Conservation (phyloP, 768 basidiomycete species). For the Pleurotus cornucopiae region DNA sequence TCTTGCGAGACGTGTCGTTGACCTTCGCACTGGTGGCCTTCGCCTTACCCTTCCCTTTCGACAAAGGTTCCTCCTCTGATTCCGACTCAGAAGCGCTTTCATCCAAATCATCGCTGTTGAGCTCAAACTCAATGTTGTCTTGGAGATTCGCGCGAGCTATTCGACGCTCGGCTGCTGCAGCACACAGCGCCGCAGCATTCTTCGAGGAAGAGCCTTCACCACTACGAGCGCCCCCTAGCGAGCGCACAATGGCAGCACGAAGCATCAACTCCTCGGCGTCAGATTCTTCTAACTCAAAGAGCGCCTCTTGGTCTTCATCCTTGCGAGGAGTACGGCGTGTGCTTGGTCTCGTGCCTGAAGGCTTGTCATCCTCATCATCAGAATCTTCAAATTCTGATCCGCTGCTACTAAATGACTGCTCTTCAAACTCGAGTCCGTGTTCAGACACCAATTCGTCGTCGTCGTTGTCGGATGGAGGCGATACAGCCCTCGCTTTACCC, state of each 20-base stretch:
- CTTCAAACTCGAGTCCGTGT: slow-evolving; percentile 35
- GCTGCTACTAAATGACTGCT: slow-evolving; percentile 38
- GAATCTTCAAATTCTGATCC: slow-evolving; percentile 59
- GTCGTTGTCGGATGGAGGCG: slow-evolving; percentile 26
- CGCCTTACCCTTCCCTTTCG: slow-evolving; percentile 27
- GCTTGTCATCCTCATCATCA: slow-evolving; percentile 16
- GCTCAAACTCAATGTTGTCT: slow-evolving; percentile 28
- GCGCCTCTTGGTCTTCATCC: slow-evolving; percentile 23
- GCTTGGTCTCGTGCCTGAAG: background rate
- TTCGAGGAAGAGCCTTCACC: slow-evolving; percentile 26
- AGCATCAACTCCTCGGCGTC: slow-evolving; percentile 52
- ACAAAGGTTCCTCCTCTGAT: slow-evolving; percentile 23
- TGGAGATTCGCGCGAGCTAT: slow-evolving; percentile 27
- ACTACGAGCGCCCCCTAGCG: slow-evolving; percentile 34
- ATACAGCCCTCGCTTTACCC: slow-evolving; percentile 20
- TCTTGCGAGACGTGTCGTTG: slow-evolving; percentile 14
- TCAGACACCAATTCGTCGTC: slow-evolving; percentile 26
- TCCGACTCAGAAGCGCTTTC: slow-evolving; percentile 19
- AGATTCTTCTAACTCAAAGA: slow-evolving; percentile 24
- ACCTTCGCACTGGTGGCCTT: slow-evolving; percentile 13
- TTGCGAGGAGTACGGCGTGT: slow-evolving; percentile 15
- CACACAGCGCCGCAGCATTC: slow-evolving; percentile 36
- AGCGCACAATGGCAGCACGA: slow-evolving; percentile 50
- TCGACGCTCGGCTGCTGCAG: slow-evolving; percentile 54
- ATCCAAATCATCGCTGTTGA: slow-evolving; percentile 15